Conservation (phyloP, 306 rosid genomes). For the Fragaria ananassa region DNA sequence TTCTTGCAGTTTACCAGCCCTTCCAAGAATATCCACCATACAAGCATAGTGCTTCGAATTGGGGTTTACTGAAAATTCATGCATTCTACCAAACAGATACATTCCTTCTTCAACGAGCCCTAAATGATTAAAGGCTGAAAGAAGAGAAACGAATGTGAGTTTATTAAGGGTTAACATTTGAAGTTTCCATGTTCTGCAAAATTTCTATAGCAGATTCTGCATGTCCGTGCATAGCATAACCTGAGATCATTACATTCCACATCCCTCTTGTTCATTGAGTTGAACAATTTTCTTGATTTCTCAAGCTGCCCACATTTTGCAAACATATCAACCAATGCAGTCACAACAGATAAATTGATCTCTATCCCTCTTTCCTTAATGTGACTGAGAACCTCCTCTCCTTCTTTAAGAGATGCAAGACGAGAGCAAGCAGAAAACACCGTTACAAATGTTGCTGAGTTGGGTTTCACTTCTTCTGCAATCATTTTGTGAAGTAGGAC, state of each 20-base stretch:
- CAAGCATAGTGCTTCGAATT: slow-evolving; percentile 77
- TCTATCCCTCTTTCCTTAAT: slow-evolving; percentile 42
- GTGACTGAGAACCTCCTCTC: slow-evolving; percentile 45
- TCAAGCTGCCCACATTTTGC: slow-evolving; percentile 74
- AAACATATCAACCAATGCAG: slow-evolving; percentile 79
- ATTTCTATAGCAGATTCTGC: slow-evolving; percentile 54
- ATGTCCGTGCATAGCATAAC: slow-evolving; percentile 66
- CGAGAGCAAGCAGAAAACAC: slow-evolving; percentile 70
- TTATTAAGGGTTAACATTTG: slow-evolving; percentile 57
- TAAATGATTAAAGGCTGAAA: slow-evolving; percentile 64
- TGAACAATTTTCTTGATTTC: slow-evolving; percentile 50
- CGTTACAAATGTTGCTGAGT: slow-evolving; percentile 46
- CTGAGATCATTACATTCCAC: slow-evolving; percentile 79
- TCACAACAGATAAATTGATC: slow-evolving; percentile 52
- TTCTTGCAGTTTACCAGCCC: slow-evolving; percentile 64
- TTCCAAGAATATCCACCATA: slow-evolving; percentile 80
- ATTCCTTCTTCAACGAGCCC: slow-evolving; percentile 74
- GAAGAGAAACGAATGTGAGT: slow-evolving; percentile 68
- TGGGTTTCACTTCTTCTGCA: slow-evolving; percentile 44
- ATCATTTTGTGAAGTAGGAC: slow-evolving; percentile 52
- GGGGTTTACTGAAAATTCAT: slow-evolving; percentile 43
- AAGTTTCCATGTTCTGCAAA: slow-evolving; percentile 56
- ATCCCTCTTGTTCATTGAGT: slow-evolving; percentile 62
- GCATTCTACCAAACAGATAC: slow-evolving; percentile 49
- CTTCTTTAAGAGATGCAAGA: slow-evolving; percentile 58